These are phyloP conservation scores for Naganishia liquefaciens DNA, from an alignment of 1,284 basidiomycete genomes.

Conservation along the genomic window DNA sequence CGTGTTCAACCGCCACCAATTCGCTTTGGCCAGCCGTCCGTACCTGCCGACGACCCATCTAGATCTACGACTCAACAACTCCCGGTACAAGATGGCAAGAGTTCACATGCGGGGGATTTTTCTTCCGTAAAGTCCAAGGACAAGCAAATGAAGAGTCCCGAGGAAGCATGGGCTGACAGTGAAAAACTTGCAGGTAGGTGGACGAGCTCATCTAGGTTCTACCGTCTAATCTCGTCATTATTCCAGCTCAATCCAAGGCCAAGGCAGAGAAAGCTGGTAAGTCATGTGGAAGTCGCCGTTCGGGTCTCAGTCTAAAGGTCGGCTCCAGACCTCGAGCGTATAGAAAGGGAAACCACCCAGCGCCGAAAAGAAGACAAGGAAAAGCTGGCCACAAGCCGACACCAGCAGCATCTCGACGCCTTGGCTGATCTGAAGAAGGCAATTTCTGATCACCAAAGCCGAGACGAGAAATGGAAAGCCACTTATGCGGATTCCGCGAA, in stretches of 20 bases:
- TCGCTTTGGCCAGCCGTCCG: conserved; percentile 13
- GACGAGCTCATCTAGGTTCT: neutral
- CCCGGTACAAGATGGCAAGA: neutral
- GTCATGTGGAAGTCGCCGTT: conserved; percentile 14
- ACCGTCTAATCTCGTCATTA: neutral
- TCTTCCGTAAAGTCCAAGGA: neutral
- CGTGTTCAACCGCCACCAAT: conserved; percentile 6
- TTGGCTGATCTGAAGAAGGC: conserved; percentile 44
- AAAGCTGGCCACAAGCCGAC: conserved; percentile 46
- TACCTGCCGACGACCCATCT: neutral
- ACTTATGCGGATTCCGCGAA: conserved; percentile 41
- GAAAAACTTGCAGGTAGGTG: conserved; percentile 45
- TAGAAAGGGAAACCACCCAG: conserved; percentile 40
- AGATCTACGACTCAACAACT: conserved; percentile 1
- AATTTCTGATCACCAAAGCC: conserved; percentile 43
- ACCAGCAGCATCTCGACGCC: conserved; percentile 44
- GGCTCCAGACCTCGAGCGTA: conserved; percentile 32
- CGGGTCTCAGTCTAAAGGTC: neutral
- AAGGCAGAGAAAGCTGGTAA: conserved; percentile 46
- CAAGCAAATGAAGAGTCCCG: conserved; percentile 26
- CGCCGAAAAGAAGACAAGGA: conserved; percentile 43
- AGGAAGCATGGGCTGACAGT: conserved; percentile 42
- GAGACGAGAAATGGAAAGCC: conserved; percentile 41
- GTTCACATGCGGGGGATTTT: neutral
- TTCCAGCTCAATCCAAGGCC: conserved; percentile 46